A percentile compares a stretch with the other conserved stretches of the same genome.
These are phyloP conservation scores for Globisporangium mamillatum DNA, from an alignment of 352 stramenopile species.

Conservation along the genomic window DNA sequence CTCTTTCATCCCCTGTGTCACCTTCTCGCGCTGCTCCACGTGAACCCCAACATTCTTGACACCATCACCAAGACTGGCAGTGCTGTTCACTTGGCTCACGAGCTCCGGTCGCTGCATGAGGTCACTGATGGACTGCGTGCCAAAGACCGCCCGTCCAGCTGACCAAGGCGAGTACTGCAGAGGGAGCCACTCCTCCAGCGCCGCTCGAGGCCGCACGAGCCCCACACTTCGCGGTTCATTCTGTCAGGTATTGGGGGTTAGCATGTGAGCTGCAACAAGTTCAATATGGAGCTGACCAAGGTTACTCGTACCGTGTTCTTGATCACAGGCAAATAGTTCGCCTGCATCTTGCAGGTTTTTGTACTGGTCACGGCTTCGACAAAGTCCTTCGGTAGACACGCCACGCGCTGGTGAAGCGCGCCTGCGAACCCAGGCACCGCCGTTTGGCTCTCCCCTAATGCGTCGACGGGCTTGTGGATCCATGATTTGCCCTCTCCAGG, in stretches of 20 bases:
- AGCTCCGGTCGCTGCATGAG: constrained; percentile 60
- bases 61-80: neutral
- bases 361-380: constrained; percentile 58
- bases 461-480: constrained; percentile 51
- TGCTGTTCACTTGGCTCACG: constrained; percentile 13
- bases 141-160: constrained; percentile 59
- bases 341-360: constrained; percentile 76
- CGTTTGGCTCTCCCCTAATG: constrained; percentile 53
- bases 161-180: constrained; percentile 93
- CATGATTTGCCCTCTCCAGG: constrained; percentile 61
- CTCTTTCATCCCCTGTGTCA: constrained; percentile 82
- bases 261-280: neutral
- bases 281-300: neutral
- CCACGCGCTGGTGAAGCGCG: constrained; percentile 59
- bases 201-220: constrained; percentile 78
- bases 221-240: constrained; percentile 86
- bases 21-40: constrained; percentile 62
- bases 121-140: constrained; percentile 60
- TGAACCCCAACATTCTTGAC: constrained; percentile 14
- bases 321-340: constrained; percentile 71
- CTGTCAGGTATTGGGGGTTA: constrained; percentile 13
- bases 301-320: constrained; percentile 55
- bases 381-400: constrained; percentile 66
- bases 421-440: constrained; percentile 60
- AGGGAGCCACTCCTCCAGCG: constrained; percentile 87